Evolutionary conservation across 129 eudicot species (phyloP).

Genomic region (Centella asiatica): DNA sequence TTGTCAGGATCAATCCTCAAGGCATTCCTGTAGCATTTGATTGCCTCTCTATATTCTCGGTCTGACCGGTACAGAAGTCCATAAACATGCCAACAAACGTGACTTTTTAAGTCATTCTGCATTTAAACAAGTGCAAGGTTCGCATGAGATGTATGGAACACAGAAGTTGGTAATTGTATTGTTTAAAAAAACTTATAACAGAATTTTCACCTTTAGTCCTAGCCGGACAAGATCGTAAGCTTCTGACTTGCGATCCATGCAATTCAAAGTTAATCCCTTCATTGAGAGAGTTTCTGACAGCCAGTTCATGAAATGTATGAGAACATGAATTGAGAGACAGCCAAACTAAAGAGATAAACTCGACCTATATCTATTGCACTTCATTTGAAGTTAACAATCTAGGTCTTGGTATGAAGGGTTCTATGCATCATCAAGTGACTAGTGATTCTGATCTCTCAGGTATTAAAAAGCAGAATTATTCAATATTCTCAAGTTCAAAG

Average conservation of each 20-base stretch:
- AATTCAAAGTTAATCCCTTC: slow-evolving; percentile 95
- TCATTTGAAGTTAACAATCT: not conserved
- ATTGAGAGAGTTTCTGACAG: slow-evolving; percentile 82
- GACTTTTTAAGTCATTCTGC: slow-evolving; percentile 99
- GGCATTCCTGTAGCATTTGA: slow-evolving; percentile 95
- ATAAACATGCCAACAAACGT: slow-evolving; percentile 99
- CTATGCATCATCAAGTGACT: not conserved
- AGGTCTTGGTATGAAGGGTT: no score
- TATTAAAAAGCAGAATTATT: no score
- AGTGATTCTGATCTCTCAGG: no score
- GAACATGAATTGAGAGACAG: slow-evolving; percentile 1
- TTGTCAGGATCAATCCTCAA: slow-evolving; percentile 96
- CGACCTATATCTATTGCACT: not conserved
- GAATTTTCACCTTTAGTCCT: slow-evolving; percentile 71
- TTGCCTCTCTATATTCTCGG: slow-evolving; percentile 97
- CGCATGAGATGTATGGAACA: not conserved
- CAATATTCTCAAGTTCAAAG: no score
- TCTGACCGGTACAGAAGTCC: slow-evolving; percentile 98
- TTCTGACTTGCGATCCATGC: slow-evolving; percentile 98
- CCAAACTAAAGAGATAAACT: not conserved
- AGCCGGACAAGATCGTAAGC: slow-evolving; percentile 97
- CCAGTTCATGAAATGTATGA: slow-evolving; percentile 11
- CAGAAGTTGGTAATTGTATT: not conserved
- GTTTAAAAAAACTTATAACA: slow-evolving; percentile 5
- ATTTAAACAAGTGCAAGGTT: slow-evolving; percentile 4